A percentile compares a stretch with the other conserved stretches of the same genome.
Evolutionary conservation across 441 rosid species (phyloP).

Genomic region (Syzygium malaccense): DNA sequence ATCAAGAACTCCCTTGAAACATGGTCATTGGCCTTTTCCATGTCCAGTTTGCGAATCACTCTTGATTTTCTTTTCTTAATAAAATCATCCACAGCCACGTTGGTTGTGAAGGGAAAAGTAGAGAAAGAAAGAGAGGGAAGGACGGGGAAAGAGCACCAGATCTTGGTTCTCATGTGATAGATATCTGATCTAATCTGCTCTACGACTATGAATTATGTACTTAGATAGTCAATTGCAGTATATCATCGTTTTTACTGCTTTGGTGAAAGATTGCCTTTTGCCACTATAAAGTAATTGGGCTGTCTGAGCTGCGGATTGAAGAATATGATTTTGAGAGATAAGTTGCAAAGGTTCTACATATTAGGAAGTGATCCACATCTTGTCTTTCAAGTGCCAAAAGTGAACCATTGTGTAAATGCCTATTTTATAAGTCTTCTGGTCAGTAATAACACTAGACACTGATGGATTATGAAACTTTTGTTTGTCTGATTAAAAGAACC

Average conservation of each 20-base stretch:
- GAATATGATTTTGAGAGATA: not conserved
- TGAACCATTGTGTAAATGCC: not conserved
- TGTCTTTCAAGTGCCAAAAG: not conserved
- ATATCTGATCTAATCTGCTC: not conserved
- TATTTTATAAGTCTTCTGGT: not conserved
- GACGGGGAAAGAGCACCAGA: not conserved
- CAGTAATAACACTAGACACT: not conserved
- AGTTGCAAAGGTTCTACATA: not conserved
- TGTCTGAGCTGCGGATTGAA: not conserved
- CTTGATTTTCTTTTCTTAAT: not conserved
- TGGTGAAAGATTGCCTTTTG: not conserved
- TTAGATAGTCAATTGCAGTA: not conserved
- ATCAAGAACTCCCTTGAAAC: not conserved
- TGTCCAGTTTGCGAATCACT: not conserved
- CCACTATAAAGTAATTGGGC: not conserved
- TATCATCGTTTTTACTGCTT: not conserved
- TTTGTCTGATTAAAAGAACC: not conserved
- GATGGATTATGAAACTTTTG: not conserved
- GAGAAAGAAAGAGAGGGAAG: not conserved
- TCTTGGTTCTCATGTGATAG: not conserved
- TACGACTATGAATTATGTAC: not conserved
- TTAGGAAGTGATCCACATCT: not conserved
- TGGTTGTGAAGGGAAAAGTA: not conserved
- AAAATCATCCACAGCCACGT: not conserved
- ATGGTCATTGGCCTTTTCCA: not conserved